Evolutionary conservation across 2,329 filamentous ascomycete genomes (phyloP).

Genomic region (Botrytis galanthina): DNA sequence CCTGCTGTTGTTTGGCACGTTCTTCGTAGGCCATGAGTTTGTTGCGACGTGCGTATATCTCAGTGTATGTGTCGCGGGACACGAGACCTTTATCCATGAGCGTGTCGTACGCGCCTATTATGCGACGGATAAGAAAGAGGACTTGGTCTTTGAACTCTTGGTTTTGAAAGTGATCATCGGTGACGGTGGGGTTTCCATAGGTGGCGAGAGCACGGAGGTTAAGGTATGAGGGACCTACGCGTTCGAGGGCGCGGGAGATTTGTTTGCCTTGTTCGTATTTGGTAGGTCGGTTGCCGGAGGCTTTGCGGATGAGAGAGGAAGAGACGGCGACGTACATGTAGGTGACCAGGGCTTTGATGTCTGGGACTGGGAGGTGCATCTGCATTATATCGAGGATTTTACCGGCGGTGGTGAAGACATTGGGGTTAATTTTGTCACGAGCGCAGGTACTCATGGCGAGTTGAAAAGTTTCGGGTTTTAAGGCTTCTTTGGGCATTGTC

Average conservation of each 20-base stretch:
- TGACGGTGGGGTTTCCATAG: slow-evolving; percentile 25
- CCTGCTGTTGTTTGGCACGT: not conserved
- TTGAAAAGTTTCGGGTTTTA: slow-evolving; percentile 58
- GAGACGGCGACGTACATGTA: slow-evolving; percentile 57
- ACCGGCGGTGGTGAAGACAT: slow-evolving; percentile 63
- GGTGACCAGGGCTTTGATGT: slow-evolving; percentile 50
- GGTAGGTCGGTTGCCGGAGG: slow-evolving; percentile 37
- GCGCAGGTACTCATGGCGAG: slow-evolving; percentile 72
- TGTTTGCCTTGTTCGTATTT: slow-evolving; percentile 43
- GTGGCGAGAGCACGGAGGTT: slow-evolving; percentile 33
- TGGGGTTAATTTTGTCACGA: slow-evolving; percentile 73
- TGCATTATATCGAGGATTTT: slow-evolving; percentile 65
- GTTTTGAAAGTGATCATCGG: not conserved
- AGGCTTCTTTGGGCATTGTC: slow-evolving; percentile 48
- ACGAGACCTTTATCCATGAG: slow-evolving; percentile 36
- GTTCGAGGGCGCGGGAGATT: slow-evolving; percentile 49
- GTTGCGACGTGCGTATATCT: slow-evolving; percentile 35
- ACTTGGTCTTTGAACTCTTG: slow-evolving; percentile 9
- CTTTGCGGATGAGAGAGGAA: slow-evolving; percentile 38
- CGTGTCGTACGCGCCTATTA: slow-evolving; percentile 39
- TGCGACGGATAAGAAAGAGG: slow-evolving; percentile 32
- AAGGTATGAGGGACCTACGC: slow-evolving; percentile 39
- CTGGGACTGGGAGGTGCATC: slow-evolving; percentile 44
- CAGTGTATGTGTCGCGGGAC: slow-evolving; percentile 27
- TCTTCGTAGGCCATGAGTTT: slow-evolving; percentile 39